These are phyloP conservation scores for Xylaria digitata DNA, from an alignment of 2,329 filamentous ascomycete species.

Conservation along the genomic window DNA sequence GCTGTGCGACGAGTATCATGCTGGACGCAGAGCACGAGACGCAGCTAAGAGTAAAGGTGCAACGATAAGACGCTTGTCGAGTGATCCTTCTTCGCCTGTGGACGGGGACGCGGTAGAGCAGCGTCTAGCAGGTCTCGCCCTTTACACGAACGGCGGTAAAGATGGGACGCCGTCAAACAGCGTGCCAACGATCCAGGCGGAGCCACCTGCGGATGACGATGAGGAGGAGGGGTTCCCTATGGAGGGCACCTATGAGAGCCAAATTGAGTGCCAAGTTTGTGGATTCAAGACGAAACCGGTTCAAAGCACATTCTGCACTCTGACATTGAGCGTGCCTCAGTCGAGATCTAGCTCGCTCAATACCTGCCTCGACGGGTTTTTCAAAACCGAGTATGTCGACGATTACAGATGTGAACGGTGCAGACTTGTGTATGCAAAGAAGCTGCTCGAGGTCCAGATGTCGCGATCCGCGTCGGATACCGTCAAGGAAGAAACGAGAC, in stretches of 20 bases:
- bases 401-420: constrained; percentile 97
- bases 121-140: constrained; percentile 48
- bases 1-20: constrained; percentile 93
- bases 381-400: constrained; percentile 96
- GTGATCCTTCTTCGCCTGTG: constrained; percentile 38
- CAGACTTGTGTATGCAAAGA: constrained; percentile 81
- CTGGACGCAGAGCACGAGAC: constrained; percentile 77
- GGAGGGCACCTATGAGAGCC: constrained; percentile 92
- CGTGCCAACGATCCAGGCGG: constrained; percentile 37
- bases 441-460: constrained; percentile 70
- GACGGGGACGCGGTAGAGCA: constrained; percentile 48
- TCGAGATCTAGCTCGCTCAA: constrained; percentile 82
- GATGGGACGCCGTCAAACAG: constrained; percentile 6
- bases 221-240: constrained; percentile 83
- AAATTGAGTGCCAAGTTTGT: constrained; percentile 91
- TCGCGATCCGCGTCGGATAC: constrained; percentile 63
- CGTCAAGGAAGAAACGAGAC: constrained; percentile 63
- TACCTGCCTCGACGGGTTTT: constrained; percentile 90
- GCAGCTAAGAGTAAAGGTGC: constrained; percentile 59
- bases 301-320: constrained; percentile 86
- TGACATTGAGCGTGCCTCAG: constrained; percentile 92
- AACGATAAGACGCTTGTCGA: constrained; percentile 18
- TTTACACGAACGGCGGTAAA: constrained; percentile 35
- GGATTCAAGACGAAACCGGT: constrained; percentile 88
- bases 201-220: constrained; percentile 44